A percentile compares a stretch with the other conserved stretches of the same genome.
phyloP scores from a whole-genome alignment of 176 grass and related monocot genomes.

The Juncus inflexus region DNA sequence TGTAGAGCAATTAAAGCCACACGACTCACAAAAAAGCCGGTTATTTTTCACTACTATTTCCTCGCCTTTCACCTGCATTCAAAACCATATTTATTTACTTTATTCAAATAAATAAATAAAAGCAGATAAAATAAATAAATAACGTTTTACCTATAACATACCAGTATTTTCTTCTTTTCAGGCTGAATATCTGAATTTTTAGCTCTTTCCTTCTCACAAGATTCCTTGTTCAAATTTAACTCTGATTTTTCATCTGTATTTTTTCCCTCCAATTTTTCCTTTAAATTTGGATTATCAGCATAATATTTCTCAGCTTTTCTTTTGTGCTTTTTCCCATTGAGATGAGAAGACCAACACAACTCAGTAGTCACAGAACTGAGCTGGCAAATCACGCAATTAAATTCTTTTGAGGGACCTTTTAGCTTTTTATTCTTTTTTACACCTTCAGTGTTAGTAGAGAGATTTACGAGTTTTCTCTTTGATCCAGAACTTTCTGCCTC shows the following conservation, averaged over 20 bases:
- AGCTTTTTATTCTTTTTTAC: background rate
- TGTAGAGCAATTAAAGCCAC: constrained; percentile 5
- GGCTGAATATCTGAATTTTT: background rate
- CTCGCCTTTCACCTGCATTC: constrained; percentile 20
- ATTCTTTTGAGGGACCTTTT: background rate
- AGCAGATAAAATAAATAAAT: background rate
- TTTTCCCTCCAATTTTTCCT: background rate
- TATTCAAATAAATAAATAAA: background rate
- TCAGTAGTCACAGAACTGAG: background rate
- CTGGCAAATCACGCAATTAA: constrained; percentile 4
- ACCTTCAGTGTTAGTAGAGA: background rate
- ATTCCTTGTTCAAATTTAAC: background rate
- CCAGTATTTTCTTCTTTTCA: constrained; percentile 13
- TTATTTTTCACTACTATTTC: constrained; percentile 17
- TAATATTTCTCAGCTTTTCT: background rate
- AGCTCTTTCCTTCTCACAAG: background rate
- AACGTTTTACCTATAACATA: background rate
- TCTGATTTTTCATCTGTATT: background rate
- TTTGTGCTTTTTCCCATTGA: constrained; percentile 16
- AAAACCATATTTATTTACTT: background rate
- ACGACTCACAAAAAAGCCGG: constrained; percentile 12
- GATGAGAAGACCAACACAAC: background rate
- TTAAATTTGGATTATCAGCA: background rate
- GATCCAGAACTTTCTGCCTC: constrained; percentile 3
- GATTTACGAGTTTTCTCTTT: constrained; percentile 18